These are phyloP conservation scores for Achaetomium macrosporum DNA, from an alignment of 2,329 filamentous ascomycete genomes.

Conservation along the genomic window DNA sequence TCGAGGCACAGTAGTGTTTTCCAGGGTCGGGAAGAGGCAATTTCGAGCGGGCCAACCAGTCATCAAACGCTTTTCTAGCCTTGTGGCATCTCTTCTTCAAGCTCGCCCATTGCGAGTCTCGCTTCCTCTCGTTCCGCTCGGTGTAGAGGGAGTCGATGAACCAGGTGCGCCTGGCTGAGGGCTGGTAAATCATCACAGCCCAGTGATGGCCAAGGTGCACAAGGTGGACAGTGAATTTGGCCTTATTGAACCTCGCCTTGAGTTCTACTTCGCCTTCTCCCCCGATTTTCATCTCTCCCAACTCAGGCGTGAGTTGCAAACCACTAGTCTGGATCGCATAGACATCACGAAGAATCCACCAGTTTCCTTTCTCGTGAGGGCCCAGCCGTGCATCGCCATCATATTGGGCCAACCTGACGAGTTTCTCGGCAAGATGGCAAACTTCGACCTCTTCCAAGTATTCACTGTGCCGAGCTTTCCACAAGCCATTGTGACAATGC, in stretches of 20 bases:
- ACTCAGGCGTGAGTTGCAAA: background rate
- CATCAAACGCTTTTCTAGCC: background rate
- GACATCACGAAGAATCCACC: background rate
- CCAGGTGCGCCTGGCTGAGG: background rate
- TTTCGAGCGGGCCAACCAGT: background rate
- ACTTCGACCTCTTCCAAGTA: background rate
- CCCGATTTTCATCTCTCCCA: background rate
- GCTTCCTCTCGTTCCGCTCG: too few relatives aligned
- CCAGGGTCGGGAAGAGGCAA: background rate
- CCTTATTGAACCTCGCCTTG: background rate
- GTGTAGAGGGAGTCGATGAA: slow-evolving; percentile 3
- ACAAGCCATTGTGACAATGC: slow-evolving; percentile 8
- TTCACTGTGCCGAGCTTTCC: background rate
- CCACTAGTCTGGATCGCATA: background rate
- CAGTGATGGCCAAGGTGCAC: slow-evolving; percentile 3
- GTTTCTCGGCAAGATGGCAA: background rate
- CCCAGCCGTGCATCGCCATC: slow-evolving; percentile 3
- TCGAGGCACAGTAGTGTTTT: fast-evolving
- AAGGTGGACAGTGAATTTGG: slow-evolving; percentile 9
- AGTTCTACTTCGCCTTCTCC: background rate
- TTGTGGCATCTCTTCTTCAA: background rate
- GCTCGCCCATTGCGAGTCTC: too few relatives aligned
- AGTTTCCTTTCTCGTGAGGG: background rate
- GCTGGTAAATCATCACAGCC: slow-evolving; percentile 10
- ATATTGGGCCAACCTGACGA: slow-evolving; percentile 5